Evolutionary conservation across 1,284 basidiomycete genomes (phyloP).

Genomic region (Trichosporon sp.): DNA sequence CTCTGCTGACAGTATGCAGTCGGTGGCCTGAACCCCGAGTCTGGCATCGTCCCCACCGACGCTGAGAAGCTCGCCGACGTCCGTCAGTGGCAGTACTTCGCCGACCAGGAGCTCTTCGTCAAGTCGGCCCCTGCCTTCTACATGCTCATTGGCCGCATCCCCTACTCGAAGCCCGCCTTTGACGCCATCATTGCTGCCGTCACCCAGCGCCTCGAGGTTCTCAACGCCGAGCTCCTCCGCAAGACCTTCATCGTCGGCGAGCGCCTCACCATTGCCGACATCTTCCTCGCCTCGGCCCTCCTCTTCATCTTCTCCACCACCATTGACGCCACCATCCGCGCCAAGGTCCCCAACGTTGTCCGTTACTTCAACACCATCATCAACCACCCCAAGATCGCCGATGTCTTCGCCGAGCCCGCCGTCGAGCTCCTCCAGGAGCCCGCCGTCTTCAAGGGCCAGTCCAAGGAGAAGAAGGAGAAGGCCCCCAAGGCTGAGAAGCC

Average conservation of each 20-base stretch:
- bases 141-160: conserved; percentile 57
- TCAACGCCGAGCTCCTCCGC: conserved; percentile 74
- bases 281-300: conserved; percentile 68
- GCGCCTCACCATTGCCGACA: conserved; percentile 90
- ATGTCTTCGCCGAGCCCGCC: conserved; percentile 63
- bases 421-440: conserved; percentile 71
- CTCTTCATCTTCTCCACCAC: conserved; percentile 60
- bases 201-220: conserved; percentile 51
- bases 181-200: conserved; percentile 44
- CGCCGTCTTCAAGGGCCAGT: conserved; percentile 71
- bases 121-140: conserved; percentile 54
- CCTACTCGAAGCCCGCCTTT: conserved; percentile 66
- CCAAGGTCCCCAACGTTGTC: conserved; percentile 73
- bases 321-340: conserved; percentile 68
- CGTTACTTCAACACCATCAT: conserved; percentile 77
- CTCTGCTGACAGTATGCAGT: conserved; percentile 61
- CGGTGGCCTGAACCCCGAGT: conserved; percentile 69
- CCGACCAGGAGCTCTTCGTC: conserved; percentile 62
- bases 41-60: conserved; percentile 65
- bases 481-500: conserved; percentile 60
- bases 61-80: conserved; percentile 65
- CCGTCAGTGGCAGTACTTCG: conserved; percentile 69
- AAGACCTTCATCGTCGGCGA: conserved; percentile 92
- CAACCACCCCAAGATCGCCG: conserved; percentile 76
- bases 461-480: conserved; percentile 66